These are phyloP conservation scores for Zygosaccharomyces bisporus DNA, from an alignment of 805 yeast genomes.

Conservation along the genomic window DNA sequence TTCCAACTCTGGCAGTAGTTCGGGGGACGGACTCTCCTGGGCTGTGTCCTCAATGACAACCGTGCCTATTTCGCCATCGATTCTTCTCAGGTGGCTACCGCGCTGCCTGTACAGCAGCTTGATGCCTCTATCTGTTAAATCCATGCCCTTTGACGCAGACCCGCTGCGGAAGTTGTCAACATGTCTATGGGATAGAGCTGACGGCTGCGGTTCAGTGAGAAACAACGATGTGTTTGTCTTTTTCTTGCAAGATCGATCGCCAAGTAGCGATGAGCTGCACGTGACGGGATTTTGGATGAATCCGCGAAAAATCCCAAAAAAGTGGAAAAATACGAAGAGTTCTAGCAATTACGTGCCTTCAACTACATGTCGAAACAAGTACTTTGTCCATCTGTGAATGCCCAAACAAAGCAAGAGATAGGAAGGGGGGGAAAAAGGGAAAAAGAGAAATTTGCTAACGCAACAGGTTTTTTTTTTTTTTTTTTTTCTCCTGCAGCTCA, in stretches of 20 bases:
- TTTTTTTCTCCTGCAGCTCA: no score
- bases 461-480: no score
- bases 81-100: constrained; percentile 30
- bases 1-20: constrained; percentile 9
- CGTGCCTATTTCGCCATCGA: constrained; percentile 21
- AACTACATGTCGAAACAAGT: no score
- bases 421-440: no score
- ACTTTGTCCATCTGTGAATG: no score
- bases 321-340: no score
- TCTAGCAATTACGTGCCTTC: no score
- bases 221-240: not conserved
- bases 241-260: not conserved
- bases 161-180: not conserved
- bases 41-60: constrained; percentile 15
- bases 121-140: constrained; percentile 25
- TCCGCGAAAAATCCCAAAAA: no score
- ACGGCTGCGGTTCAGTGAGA: not conserved
- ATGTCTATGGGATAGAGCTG: not conserved
- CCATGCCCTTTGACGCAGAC: constrained; percentile 8
- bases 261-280: not conserved
- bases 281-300: not conserved
- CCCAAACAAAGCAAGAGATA: no score
- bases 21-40: constrained; percentile 14
- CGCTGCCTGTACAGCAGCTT: constrained; percentile 32
- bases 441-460: no score